These are phyloP conservation scores for Uronychia binucleata DNA, from an alignment of 73 alveolate genomes.

Conservation along the genomic window DNA sequence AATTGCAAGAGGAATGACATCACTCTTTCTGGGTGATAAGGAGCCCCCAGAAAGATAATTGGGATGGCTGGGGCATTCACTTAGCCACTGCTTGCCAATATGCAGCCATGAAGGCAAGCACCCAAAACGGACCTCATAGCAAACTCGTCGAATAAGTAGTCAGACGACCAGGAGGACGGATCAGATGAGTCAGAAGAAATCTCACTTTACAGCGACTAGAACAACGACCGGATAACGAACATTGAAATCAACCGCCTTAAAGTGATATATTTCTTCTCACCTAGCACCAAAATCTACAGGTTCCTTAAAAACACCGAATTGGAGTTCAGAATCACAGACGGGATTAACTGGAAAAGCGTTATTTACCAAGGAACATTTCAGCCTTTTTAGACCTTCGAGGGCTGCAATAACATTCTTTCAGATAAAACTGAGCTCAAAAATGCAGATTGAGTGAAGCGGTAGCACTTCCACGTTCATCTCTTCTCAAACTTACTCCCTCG, in stretches of 20 bases:
- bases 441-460: background rate
- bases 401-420: background rate
- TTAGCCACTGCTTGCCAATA: no score
- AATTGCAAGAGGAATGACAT: background rate
- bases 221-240: constrained; percentile 3
- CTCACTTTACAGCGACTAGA: background rate
- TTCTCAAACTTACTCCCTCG: background rate
- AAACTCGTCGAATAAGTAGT: no score
- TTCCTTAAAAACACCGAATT: constrained; percentile 72
- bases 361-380: background rate
- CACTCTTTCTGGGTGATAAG: no score
- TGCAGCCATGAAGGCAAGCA: no score
- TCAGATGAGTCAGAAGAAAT: no score
- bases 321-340: constrained; percentile 75
- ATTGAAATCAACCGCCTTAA: constrained; percentile 38
- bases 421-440: background rate
- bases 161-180: no score
- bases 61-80: background rate
- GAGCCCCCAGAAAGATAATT: background rate
- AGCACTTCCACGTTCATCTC: background rate
- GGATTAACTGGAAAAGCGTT: constrained; percentile 68
- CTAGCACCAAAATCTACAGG: constrained; percentile 35
- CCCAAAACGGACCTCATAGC: no score
- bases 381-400: background rate
- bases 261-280: constrained; percentile 77